These are phyloP conservation scores for Botrytis elliptica DNA, from an alignment of 2,329 filamentous ascomycete genomes.

Conservation along the genomic window DNA sequence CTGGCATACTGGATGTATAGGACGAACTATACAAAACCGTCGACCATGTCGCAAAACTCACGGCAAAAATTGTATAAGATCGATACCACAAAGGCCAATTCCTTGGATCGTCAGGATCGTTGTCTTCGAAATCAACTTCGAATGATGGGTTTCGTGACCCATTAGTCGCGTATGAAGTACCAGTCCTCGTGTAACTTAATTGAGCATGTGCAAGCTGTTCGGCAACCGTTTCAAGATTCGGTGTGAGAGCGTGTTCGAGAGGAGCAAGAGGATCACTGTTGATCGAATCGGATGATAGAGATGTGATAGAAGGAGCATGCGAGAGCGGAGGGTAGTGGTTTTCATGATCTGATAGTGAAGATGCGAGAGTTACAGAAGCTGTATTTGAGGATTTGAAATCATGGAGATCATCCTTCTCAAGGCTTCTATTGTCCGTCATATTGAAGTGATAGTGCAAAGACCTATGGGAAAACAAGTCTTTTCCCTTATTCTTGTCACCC, in stretches of 20 bases:
- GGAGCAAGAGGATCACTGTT: constrained; percentile 39
- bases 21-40: constrained; percentile 72
- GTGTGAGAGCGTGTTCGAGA: constrained; percentile 44
- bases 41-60: constrained; percentile 42
- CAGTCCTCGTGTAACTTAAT: constrained; percentile 42
- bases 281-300: constrained; percentile 27
- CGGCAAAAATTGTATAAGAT: constrained; percentile 39
- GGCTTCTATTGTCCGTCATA: constrained; percentile 26
- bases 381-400: constrained; percentile 14
- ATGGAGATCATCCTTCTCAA: constrained; percentile 27
- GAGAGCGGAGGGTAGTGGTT: constrained; percentile 25
- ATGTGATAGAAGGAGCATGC: constrained; percentile 13
- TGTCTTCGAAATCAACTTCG: constrained; percentile 69
- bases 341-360: constrained; percentile 25
- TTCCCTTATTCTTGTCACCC: background rate
- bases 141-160: constrained; percentile 55
- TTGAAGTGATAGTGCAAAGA: constrained; percentile 1
- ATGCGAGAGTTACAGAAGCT: constrained; percentile 18
- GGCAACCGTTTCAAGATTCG: constrained; percentile 42
- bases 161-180: constrained; percentile 47
- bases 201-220: constrained; percentile 41
- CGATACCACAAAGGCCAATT: constrained; percentile 62
- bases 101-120: constrained; percentile 62
- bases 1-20: constrained; percentile 70
- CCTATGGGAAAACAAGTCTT: background rate